These are phyloP conservation scores for Pterocarpus macrocarpus DNA, from an alignment of 306 rosid species.

Conservation along the genomic window DNA sequence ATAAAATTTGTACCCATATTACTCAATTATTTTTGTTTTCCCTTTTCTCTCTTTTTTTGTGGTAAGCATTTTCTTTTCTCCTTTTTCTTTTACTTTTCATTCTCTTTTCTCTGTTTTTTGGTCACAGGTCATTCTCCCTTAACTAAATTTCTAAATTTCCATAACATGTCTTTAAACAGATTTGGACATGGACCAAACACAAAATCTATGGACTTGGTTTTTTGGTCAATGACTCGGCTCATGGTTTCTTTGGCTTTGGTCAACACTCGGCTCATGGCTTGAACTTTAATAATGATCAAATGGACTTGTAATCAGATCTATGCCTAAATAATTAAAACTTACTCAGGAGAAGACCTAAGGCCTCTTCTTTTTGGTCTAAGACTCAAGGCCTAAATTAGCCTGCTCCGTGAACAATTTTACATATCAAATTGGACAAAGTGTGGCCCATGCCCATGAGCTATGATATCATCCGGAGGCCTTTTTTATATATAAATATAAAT, in stretches of 20 bases:
- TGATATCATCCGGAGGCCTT: background rate
- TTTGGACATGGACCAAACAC: background rate
- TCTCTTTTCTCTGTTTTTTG: no score
- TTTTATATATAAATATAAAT: no score
- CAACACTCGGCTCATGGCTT: background rate
- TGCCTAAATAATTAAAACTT: no score
- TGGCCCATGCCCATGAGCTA: background rate
- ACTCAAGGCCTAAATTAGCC: background rate
- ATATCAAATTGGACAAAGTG: background rate
- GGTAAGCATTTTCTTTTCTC: background rate
- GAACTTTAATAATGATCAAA: background rate
- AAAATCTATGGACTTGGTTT: background rate
- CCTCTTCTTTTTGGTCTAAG: no score
- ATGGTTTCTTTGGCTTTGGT: background rate
- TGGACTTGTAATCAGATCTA: background rate
- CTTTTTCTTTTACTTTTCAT: no score
- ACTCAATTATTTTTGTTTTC: background rate
- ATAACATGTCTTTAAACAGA: background rate
- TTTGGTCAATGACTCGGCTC: background rate
- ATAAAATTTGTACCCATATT: no score
- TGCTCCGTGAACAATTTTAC: background rate
- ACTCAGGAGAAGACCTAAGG: no score
- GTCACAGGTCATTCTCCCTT: no score
- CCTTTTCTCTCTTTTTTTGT: no score
- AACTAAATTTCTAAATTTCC: background rate